phyloP scores from a whole-genome alignment of 1,284 basidiomycete species.

The Marasmius sp. region DNA sequence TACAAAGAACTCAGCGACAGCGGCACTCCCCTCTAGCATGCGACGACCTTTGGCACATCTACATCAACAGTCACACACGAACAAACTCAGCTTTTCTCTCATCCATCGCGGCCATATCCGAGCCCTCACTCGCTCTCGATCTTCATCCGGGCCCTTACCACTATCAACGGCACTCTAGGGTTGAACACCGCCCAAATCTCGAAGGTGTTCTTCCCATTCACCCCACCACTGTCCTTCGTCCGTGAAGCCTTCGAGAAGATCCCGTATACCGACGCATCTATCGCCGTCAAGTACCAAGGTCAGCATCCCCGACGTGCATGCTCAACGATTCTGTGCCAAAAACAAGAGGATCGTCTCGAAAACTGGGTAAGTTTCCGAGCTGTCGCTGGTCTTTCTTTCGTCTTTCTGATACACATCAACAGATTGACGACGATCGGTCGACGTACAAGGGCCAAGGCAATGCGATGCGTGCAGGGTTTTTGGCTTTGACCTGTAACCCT shows the following conservation, averaged over 20 bases:
- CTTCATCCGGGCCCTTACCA: conserved; percentile 50
- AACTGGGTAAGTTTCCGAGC: conserved; percentile 74
- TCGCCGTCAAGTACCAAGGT: conserved; percentile 81
- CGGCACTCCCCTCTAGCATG: no score
- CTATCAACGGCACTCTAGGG: conserved; percentile 47
- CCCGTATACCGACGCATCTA: conserved; percentile 77
- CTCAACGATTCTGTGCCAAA: conserved; percentile 92
- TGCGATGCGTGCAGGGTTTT: conserved; percentile 93
- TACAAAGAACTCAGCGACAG: no score
- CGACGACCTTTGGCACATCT: no score
- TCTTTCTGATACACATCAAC: conserved; percentile 11
- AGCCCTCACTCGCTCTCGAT: no score
- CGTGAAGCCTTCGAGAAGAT: conserved; percentile 79
- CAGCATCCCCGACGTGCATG: conserved; percentile 77
- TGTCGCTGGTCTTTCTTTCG: conserved; percentile 8
- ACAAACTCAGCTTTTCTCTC: not conserved
- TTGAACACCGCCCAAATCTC: conserved; percentile 68
- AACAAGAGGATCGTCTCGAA: conserved; percentile 86
- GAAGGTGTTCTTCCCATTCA: conserved; percentile 69
- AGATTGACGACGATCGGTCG: conserved; percentile 96
- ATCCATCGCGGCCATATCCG: not conserved
- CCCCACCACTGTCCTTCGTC: conserved; percentile 81
- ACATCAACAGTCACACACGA: no score
- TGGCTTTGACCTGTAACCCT: conserved; percentile 96
- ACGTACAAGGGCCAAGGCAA: conserved; percentile 84